A percentile compares a stretch with the other conserved stretches of the same genome.
phyloP scores from a whole-genome alignment of 352 stramenopile genomes.

The Globisporangium lucens region DNA sequence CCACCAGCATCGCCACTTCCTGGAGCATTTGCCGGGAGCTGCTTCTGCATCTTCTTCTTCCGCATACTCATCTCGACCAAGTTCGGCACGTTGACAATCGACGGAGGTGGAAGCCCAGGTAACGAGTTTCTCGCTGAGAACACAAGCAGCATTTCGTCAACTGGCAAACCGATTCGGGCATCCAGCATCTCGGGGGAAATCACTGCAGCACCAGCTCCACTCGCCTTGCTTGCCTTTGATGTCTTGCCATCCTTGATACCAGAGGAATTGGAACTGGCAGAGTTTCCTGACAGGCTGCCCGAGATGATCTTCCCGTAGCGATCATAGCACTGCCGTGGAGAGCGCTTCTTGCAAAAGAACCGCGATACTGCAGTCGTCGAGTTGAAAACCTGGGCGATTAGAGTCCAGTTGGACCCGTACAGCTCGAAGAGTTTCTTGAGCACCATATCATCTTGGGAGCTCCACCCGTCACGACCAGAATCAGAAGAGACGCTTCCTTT shows the following conservation, averaged over 20 bases:
- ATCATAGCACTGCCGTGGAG: constrained; percentile 83
- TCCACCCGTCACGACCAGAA: constrained; percentile 59
- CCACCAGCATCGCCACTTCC: constrained; percentile 21
- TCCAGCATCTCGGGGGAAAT: constrained; percentile 50
- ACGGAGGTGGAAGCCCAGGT: constrained; percentile 61
- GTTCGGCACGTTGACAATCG: constrained; percentile 45
- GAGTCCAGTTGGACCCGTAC: constrained; percentile 85
- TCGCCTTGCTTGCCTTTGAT: constrained; percentile 32
- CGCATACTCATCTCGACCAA: constrained; percentile 54
- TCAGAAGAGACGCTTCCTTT: constrained; percentile 68
- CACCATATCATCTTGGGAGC: constrained; percentile 65
- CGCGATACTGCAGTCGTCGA: constrained; percentile 64
- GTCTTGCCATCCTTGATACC: constrained; percentile 43
- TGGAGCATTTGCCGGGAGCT: constrained; percentile 16
- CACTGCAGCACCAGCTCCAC: constrained; percentile 28
- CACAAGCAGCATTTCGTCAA: constrained; percentile 46
- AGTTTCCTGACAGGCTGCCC: constrained; percentile 25
- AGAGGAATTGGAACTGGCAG: constrained; percentile 2
- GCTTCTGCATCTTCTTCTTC: constrained; percentile 45
- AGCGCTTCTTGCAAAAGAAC: constrained; percentile 73
- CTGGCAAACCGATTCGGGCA: constrained; percentile 57
- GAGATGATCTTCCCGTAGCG: constrained; percentile 85
- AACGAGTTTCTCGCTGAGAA: constrained; percentile 53
- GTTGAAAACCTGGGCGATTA: constrained; percentile 85
- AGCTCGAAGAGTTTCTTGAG: constrained; percentile 84